Percentiles rank a stretch among this genome's conserved stretches.
Conservation (phyloP, 2,329 filamentous ascomycete genomes). For the Alternaria tenuissima region DNA sequence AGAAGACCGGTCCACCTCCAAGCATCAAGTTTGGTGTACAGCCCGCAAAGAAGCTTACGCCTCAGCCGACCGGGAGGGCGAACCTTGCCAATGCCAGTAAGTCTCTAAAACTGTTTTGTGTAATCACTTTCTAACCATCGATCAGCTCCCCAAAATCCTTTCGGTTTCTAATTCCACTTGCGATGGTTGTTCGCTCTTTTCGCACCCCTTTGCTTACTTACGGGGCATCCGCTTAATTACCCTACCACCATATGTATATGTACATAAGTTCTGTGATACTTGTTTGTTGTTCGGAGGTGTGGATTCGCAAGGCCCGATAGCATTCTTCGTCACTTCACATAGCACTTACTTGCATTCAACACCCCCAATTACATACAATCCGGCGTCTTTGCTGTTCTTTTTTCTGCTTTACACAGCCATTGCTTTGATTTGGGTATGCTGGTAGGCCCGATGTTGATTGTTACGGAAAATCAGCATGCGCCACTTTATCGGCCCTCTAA, state of each 20-base stretch:
- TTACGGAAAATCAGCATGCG: neutral
- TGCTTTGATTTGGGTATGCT: neutral
- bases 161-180: constrained; percentile 65
- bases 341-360: neutral
- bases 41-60: constrained; percentile 75
- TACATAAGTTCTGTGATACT: constrained; percentile 16
- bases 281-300: neutral
- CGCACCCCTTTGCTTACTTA: neutral
- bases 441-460: neutral
- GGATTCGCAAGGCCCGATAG: neutral
- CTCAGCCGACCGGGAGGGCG: constrained; percentile 90
- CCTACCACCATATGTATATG: constrained; percentile 16
- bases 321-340: neutral
- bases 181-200: neutral
- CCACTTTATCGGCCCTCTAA: neutral
- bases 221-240: neutral
- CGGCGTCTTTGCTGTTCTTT: neutral
- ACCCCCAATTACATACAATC: neutral
- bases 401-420: neutral
- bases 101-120: constrained; percentile 56
- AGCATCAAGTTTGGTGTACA: constrained; percentile 87
- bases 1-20: constrained; percentile 86
- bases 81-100: constrained; percentile 96
- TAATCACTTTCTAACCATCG: constrained; percentile 10
- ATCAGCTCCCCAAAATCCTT: constrained; percentile 74